Conservation (phyloP, 257 asterid genomes). For the Solanum ossicruentum region DNA sequence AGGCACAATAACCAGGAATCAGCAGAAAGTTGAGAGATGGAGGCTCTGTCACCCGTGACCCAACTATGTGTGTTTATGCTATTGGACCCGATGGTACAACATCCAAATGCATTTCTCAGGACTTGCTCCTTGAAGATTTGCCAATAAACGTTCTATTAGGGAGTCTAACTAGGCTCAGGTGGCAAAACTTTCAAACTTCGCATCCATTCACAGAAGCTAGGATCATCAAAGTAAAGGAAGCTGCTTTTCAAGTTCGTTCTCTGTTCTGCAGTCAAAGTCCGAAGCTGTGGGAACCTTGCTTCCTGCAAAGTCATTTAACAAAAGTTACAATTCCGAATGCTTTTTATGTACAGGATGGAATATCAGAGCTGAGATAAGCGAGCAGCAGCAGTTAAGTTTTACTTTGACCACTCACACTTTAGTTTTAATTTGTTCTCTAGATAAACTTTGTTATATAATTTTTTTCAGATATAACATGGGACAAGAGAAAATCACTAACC, state of each 20-base stretch:
- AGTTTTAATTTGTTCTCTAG: neutral
- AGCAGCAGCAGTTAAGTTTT: neutral
- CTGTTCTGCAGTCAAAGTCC: constrained; percentile 64
- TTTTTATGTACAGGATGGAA: neutral
- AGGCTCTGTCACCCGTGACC: neutral
- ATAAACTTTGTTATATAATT: neutral
- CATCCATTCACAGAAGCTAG: constrained; percentile 98
- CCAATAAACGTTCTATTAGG: neutral
- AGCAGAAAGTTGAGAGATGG: neutral
- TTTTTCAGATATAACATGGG: neutral
- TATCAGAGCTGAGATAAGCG: neutral
- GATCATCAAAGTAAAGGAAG: constrained; percentile 84
- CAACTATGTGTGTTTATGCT: neutral
- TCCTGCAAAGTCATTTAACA: constrained; percentile 38
- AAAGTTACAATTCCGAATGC: neutral
- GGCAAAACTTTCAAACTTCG: constrained; percentile 70
- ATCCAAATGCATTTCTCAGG: neutral
- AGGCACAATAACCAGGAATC: neutral
- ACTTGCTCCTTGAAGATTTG: neutral
- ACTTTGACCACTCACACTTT: neutral
- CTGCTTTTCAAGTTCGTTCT: constrained; percentile 75
- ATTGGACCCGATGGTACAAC: neutral
- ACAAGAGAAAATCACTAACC: neutral
- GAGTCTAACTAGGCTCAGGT: constrained; percentile 57
- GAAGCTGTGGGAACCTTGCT: constrained; percentile 93